Evolutionary conservation across 306 rosid species (phyloP).

Genomic region (Citrullus mucosospermus): DNA sequence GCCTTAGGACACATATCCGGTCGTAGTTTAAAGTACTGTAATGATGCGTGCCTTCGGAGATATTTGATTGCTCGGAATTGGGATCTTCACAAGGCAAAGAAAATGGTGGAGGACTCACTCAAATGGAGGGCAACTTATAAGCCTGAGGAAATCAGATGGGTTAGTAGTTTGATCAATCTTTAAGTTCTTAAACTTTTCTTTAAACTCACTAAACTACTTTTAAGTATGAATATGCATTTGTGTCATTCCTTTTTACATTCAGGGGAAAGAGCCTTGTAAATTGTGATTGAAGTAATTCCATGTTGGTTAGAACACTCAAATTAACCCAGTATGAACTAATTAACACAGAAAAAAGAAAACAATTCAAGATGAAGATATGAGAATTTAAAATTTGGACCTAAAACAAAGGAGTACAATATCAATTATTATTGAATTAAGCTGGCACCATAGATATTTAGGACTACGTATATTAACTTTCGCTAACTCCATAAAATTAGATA

Average conservation of each 20-base stretch:
- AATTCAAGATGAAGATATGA: not conserved
- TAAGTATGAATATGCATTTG: not conserved
- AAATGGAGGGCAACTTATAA: conserved; percentile 71
- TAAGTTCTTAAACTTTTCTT: not conserved
- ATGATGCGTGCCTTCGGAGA: conserved; percentile 63
- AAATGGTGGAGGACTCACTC: conserved; percentile 69
- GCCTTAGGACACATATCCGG: conserved; percentile 55
- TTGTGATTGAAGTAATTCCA: not conserved
- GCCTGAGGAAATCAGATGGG: conserved; percentile 96
- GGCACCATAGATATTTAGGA: not conserved
- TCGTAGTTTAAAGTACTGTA: conserved; percentile 53
- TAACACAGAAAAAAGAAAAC: not conserved
- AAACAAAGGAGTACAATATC: too few species aligned
- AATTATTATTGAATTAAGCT: too few species aligned
- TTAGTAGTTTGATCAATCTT: conserved; percentile 10
- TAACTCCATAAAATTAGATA: not conserved
- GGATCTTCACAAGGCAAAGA: conserved; percentile 69
- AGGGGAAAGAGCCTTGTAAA: not conserved
- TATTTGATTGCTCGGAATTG: conserved; percentile 76
- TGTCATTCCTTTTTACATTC: not conserved
- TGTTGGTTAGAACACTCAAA: not conserved
- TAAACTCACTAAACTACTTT: not conserved
- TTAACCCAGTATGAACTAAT: not conserved
- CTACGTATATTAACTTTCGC: not conserved
- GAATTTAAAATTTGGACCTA: too few species aligned